Conservation (phyloP, 352 stramenopile genomes). For the Plasmopara muralis region DNA sequence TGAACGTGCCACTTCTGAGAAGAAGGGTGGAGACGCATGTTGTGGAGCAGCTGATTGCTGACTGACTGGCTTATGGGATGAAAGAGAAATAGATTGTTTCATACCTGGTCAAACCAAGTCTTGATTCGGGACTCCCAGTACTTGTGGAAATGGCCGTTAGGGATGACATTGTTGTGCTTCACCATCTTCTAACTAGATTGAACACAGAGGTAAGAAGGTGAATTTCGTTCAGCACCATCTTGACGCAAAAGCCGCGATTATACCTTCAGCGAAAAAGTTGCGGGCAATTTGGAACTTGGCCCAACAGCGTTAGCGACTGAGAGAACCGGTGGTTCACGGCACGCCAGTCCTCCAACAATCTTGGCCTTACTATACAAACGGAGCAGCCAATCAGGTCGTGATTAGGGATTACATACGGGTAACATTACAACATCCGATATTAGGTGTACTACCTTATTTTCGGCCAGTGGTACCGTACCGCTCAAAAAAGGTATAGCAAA, state of each 20-base stretch:
- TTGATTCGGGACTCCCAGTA: conserved; percentile 97
- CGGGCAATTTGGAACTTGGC: conserved; percentile 87
- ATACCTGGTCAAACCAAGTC: conserved; percentile 94
- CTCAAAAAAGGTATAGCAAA: conserved; percentile 3
- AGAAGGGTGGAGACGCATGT: background rate
- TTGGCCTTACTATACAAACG: conserved; percentile 48
- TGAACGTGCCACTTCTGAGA: background rate
- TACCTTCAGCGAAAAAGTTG: conserved; percentile 83
- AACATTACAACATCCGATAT: background rate
- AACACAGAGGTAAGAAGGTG: conserved; percentile 5
- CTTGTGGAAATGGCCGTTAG: conserved; percentile 99
- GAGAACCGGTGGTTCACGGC: conserved; percentile 80
- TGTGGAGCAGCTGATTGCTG: background rate
- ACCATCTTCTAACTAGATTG: conserved; percentile 87
- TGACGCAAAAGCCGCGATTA: conserved; percentile 3
- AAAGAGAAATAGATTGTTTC: conserved; percentile 6
- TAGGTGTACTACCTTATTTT: background rate
- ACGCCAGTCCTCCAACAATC: conserved; percentile 60
- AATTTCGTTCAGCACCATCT: background rate
- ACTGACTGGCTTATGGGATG: conserved; percentile 6
- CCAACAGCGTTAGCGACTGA: conserved; percentile 24
- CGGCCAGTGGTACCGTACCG: background rate
- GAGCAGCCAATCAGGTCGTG: conserved; percentile 38
- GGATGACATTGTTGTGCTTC: conserved; percentile 99
- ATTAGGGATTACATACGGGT: background rate